phyloP scores from a whole-genome alignment of 495 filamentous ascomycete species.

The Cairneyella variabilis region DNA sequence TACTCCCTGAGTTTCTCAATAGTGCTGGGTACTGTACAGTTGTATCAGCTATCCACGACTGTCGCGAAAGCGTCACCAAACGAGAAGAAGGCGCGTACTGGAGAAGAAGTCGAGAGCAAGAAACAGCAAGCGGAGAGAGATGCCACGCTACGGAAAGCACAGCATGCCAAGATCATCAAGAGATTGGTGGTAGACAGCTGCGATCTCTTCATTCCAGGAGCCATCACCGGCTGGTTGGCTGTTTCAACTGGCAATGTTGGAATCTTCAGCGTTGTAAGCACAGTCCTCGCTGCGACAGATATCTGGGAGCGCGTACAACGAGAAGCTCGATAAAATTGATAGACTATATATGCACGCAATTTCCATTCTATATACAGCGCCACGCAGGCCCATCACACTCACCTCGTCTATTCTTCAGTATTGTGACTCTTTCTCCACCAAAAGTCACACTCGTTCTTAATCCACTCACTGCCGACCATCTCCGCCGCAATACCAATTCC shows the following conservation, averaged over 20 bases:
- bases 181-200: conserved; percentile 46
- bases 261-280: conserved; percentile 52
- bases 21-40: neutral
- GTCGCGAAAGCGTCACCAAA: neutral
- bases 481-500: conserved; percentile 9
- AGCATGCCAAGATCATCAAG: neutral
- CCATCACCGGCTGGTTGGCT: conserved; percentile 50
- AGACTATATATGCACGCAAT: neutral
- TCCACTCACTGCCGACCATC: conserved; percentile 10
- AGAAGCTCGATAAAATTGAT: too few relatives aligned
- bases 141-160: too few relatives aligned
- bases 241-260: conserved; percentile 42
- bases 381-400: neutral
- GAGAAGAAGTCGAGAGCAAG: neutral
- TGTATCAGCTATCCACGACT: neutral
- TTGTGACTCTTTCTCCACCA: conserved; percentile 16
- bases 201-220: conserved; percentile 51
- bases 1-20: conserved; percentile 36
- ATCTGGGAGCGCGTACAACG: conserved; percentile 48
- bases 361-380: neutral
- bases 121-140: neutral
- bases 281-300: conserved; percentile 48
- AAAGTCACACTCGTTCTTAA: conserved; percentile 15
- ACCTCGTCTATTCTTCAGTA: conserved; percentile 2
- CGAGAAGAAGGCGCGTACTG: neutral